Evolutionary conservation across 495 filamentous ascomycete genomes (phyloP).

Genomic region (Corynascus novoguineensis): DNA sequence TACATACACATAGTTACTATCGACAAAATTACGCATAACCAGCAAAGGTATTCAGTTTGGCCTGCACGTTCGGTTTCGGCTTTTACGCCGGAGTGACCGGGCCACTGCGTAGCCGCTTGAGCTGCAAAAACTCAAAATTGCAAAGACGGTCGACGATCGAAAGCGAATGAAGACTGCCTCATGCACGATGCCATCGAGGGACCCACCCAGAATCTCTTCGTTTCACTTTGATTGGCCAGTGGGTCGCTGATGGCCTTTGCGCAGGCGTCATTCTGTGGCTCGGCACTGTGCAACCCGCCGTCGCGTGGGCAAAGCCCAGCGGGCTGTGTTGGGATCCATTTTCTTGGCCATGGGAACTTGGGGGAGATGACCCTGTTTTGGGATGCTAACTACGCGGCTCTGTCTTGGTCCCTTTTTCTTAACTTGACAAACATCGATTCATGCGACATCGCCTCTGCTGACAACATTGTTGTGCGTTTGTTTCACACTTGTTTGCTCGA

Average conservation of each 20-base stretch:
- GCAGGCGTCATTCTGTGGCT: conserved; percentile 15
- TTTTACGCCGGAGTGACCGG: too few relatives aligned
- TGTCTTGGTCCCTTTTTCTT: conserved; percentile 1
- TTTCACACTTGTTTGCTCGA: not conserved
- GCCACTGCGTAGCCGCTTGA: too few relatives aligned
- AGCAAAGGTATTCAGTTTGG: too few relatives aligned
- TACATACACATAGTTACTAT: too few relatives aligned
- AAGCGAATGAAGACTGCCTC: not conserved
- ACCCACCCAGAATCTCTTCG: not conserved
- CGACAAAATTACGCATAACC: too few relatives aligned
- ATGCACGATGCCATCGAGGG: not conserved
- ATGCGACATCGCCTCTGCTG: too few relatives aligned
- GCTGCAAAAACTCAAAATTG: too few relatives aligned
- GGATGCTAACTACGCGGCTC: not conserved
- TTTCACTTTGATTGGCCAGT: not conserved
- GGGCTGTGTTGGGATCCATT: conserved; percentile 15
- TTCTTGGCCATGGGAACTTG: not conserved
- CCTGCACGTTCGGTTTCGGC: too few relatives aligned
- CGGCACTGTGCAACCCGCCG: conserved; percentile 5
- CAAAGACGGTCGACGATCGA: too few relatives aligned
- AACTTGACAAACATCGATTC: not conserved
- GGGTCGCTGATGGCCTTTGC: not conserved
- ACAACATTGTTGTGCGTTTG: not conserved
- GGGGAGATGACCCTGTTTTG: conserved; percentile 7
- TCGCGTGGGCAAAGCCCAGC: conserved; percentile 14